A percentile compares a stretch with the other conserved stretches of the same genome.
These are phyloP conservation scores for Schoenoplectus triqueter DNA, from an alignment of 202 grass and related monocot species.

Conservation along the genomic window DNA sequence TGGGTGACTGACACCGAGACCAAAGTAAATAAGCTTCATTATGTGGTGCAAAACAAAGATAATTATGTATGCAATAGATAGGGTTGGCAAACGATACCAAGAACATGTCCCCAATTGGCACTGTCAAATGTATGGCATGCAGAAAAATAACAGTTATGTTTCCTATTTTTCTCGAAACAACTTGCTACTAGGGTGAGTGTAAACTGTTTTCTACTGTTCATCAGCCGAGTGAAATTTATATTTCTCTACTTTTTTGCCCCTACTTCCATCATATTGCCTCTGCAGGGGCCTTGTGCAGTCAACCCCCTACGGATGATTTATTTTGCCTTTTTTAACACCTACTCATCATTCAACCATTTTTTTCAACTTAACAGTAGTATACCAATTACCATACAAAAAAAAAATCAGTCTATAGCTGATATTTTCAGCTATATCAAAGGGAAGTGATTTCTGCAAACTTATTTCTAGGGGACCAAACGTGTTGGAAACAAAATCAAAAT, in stretches of 20 bases:
- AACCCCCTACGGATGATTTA: neutral
- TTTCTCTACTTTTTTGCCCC: neutral
- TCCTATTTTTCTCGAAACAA: neutral
- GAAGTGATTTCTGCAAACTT: neutral
- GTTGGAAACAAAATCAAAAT: neutral
- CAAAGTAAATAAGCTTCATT: neutral
- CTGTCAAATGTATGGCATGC: neutral
- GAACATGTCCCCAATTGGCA: neutral
- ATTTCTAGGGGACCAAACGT: too few relatives aligned
- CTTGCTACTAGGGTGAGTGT: neutral
- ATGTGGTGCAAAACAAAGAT: neutral
- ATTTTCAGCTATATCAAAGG: neutral
- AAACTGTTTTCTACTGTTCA: neutral
- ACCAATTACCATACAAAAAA: neutral
- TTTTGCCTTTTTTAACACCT: neutral
- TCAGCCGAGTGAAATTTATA: neutral
- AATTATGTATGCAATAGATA: constrained; percentile 2
- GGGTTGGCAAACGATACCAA: neutral
- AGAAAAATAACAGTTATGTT: neutral
- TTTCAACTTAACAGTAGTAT: neutral
- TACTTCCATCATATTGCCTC: too few relatives aligned
- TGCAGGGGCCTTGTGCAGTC: too few relatives aligned
- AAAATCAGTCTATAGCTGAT: neutral
- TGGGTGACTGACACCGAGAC: neutral
- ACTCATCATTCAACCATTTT: neutral